Conservation (phyloP, 2,329 filamentous ascomycete species). For the Fusarium odoratissimum region DNA sequence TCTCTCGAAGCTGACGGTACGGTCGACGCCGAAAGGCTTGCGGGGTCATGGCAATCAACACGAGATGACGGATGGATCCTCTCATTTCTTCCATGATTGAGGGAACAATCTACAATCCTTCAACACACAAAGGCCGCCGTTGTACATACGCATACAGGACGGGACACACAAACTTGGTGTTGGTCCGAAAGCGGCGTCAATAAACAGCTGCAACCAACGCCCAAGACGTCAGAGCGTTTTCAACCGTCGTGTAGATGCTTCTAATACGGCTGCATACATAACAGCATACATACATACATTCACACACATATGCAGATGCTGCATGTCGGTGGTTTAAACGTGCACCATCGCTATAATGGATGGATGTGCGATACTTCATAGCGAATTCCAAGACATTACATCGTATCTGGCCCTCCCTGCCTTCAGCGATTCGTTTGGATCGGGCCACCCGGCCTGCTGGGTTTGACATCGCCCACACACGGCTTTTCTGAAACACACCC, state of each 20-base stretch:
- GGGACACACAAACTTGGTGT: background rate
- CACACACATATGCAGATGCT: background rate
- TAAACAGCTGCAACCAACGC: background rate
- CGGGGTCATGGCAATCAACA: conserved; percentile 46
- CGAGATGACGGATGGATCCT: conserved; percentile 48
- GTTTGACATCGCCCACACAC: conserved; percentile 22
- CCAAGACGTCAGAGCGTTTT: conserved; percentile 16
- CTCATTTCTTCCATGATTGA: conserved; percentile 39
- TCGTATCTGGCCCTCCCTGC: conserved; percentile 28
- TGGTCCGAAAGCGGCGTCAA: conserved; percentile 17
- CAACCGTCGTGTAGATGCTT: conserved; percentile 32
- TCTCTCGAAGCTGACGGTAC: conserved; percentile 30
- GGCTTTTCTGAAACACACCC: conserved; percentile 39
- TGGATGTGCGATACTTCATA: conserved; percentile 1
- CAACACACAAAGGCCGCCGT: conserved; percentile 12
- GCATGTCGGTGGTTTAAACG: conserved; percentile 1
- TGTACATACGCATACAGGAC: background rate
- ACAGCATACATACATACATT: background rate
- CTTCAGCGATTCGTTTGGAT: conserved; percentile 33
- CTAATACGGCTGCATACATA: conserved; percentile 6
- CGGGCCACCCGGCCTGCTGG: conserved; percentile 35
- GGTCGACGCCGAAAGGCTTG: conserved; percentile 43
- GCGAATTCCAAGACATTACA: conserved; percentile 5
- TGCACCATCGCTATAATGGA: background rate
- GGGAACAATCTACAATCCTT: background rate